A percentile compares a stretch with the other conserved stretches of the same genome.
Evolutionary conservation across 768 basidiomycete species (phyloP).

Genomic region (Sarcomyxa edulis): DNA sequence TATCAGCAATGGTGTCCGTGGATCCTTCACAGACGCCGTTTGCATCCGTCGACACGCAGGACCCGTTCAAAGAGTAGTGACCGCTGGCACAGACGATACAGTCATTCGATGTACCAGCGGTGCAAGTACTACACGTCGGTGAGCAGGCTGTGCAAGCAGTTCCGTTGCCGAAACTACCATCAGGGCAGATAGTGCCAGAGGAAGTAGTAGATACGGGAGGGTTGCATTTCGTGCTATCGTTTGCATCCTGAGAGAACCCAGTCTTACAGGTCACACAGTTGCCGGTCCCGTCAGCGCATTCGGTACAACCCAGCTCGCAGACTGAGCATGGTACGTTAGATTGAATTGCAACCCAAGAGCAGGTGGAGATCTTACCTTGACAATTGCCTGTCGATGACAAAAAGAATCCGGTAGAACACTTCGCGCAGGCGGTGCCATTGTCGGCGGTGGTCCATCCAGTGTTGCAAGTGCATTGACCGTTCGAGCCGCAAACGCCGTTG

Average conservation of each 20-base stretch:
- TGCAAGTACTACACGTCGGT: conserved; percentile 65
- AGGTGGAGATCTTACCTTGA: conserved; percentile 39
- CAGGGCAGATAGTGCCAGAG: conserved; percentile 53
- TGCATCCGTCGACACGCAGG: conserved; percentile 59
- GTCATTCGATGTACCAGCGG: conserved; percentile 58
- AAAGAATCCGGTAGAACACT: conserved; percentile 76
- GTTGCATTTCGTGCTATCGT: conserved; percentile 64
- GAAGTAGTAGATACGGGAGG: conserved; percentile 44
- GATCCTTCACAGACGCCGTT: conserved; percentile 73
- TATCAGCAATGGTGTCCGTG: conserved; percentile 71
- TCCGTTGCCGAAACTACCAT: conserved; percentile 55
- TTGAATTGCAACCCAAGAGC: conserved; percentile 5
- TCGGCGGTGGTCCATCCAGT: conserved; percentile 66
- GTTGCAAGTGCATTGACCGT: conserved; percentile 72
- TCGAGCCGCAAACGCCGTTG: conserved; percentile 69
- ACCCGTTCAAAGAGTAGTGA: conserved; percentile 58
- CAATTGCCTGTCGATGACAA: conserved; percentile 65
- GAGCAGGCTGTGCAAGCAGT: conserved; percentile 55
- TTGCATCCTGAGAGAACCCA: conserved; percentile 64
- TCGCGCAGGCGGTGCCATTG: conserved; percentile 74
- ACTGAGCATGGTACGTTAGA: conserved; percentile 31
- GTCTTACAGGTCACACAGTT: conserved; percentile 66
- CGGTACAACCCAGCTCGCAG: conserved; percentile 67
- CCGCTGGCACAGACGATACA: conserved; percentile 67
- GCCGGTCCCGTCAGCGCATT: conserved; percentile 65